Evolutionary conservation across 345 rosid species (phyloP), one percentile per base, ranked within the genome.

Genomic region (Psidium friedrichsthalianum): DNA sequence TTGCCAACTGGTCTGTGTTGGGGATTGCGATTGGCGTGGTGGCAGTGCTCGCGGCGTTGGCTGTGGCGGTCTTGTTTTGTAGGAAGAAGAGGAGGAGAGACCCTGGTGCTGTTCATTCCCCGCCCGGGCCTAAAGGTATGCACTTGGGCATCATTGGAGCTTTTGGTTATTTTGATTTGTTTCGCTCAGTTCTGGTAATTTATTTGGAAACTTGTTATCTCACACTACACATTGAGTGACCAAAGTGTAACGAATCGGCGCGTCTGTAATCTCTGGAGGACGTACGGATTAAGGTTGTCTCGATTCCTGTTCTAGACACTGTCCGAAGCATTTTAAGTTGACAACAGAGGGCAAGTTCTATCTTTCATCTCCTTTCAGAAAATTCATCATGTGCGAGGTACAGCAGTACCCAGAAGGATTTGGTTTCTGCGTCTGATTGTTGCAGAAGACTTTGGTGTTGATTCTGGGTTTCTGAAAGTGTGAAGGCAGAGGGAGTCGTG

Each of bases 11-110:
- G 90, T 83, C 82, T 92, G 20, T 93, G 27, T 95, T 92, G 51
- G 96, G 94, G 49, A 86, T 93, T 36, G 95, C 93, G 42, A 87
- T 94, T 14, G 96, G 92, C 21, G 98, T 94, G 69, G 91, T 93
- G 85, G 91, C 64, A 44, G 3, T 91, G 42, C 86, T 95, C 86
- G 82, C 87, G 32, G 86, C 91, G 44, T 20, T 93, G 27, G 89
- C 87, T 86, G 27, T 93, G 86, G 36, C 93, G 84, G 90, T 92
- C 59, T 85, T 95, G 29, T 89, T 89, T 51, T 91, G 93, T 78
- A 91, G 85, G 89, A 95, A 89, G 90, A 94, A 90, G 91, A 92
- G 88, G 86, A 89, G 93, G 78, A 76, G 90, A 80, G 89, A 91
- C 25, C 87, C 89, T 42, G 90, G 69, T 21, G 85, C 83, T 32